phyloP scores from a whole-genome alignment of 2,329 filamentous ascomycete species.

The Clonostachys sp. region DNA sequence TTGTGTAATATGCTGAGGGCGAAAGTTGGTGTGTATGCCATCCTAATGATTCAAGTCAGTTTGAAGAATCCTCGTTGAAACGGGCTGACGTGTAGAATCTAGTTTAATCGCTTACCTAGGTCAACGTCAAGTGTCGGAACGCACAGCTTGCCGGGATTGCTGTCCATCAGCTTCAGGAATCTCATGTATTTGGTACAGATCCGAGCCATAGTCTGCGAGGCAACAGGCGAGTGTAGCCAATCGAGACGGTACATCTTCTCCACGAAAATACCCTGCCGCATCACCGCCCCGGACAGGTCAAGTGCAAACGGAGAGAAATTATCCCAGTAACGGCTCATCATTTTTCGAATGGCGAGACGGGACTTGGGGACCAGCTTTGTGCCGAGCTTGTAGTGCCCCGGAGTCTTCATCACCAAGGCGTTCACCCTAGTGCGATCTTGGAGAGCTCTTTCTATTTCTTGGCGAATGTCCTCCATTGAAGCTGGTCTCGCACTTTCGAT shows the following conservation, averaged over 20 bases:
- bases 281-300: conserved; percentile 60
- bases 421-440: background rate
- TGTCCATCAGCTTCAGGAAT: conserved; percentile 56
- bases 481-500: background rate
- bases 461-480: background rate
- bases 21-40: conserved; percentile 80
- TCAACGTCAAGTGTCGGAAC: conserved; percentile 75
- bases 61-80: too few relatives aligned
- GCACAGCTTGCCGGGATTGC: conserved; percentile 36
- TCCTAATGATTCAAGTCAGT: conserved; percentile 9
- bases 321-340: conserved; percentile 69
- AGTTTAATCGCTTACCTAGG: conserved; percentile 30
- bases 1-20: conserved; percentile 54
- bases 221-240: conserved; percentile 71
- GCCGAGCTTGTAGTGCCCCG: background rate
- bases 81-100: too few relatives aligned
- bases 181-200: conserved; percentile 61
- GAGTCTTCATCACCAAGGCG: background rate
- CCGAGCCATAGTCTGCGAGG: conserved; percentile 57
- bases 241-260: conserved; percentile 74
- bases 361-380: background rate
- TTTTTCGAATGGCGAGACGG: conserved; percentile 44
- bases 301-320: conserved; percentile 62
- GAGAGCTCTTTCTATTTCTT: background rate
- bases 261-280: conserved; percentile 61